Percentiles rank a stretch among this genome's conserved stretches.
These are phyloP conservation scores for Candida pseudocylindracea DNA, from an alignment of 1,139 yeast species.

Conservation along the genomic window DNA sequence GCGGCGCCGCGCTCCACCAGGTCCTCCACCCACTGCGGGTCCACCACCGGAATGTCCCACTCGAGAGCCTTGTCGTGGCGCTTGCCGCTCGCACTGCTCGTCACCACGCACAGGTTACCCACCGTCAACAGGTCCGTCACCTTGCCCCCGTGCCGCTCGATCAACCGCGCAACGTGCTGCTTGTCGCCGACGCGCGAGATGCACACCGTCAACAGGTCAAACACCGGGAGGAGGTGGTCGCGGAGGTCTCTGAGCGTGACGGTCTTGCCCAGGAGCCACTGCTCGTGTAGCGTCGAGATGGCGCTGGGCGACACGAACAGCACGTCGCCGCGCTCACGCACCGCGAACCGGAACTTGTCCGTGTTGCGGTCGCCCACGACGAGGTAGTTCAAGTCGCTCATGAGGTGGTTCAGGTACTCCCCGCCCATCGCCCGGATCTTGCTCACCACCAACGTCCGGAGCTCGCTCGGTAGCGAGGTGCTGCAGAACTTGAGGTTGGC, in stretches of 20 bases:
- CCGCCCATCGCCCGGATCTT: constrained; percentile 45
- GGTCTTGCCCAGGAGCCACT: constrained; percentile 15
- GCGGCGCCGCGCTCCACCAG: constrained; percentile 38
- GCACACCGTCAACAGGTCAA: constrained; percentile 25
- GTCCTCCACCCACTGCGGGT: constrained; percentile 57
- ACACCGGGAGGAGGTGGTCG: constrained; percentile 15
- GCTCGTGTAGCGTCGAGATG: constrained; percentile 28
- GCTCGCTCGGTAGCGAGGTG: constrained; percentile 1
- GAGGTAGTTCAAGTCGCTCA: constrained; percentile 43
- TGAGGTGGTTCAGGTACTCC: constrained; percentile 29
- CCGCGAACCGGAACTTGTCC: constrained; percentile 45
- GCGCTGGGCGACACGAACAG: constrained; percentile 25
- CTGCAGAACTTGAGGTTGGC: constrained; percentile 2
- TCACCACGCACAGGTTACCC: constrained; percentile 26
- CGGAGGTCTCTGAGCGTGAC: constrained; percentile 5
- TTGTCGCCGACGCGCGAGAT: constrained; percentile 17
- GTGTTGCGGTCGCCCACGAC: constrained; percentile 49
- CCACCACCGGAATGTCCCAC: constrained; percentile 50
- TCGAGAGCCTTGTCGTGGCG: constrained; percentile 40
- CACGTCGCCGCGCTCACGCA: constrained; percentile 35
- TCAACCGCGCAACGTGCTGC: constrained; percentile 9
- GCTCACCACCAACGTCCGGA: no score
- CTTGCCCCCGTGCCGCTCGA: constrained; percentile 33
- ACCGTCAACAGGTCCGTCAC: constrained; percentile 33
- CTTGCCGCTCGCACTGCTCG: constrained; percentile 31